Conservation (phyloP, 805 yeast genomes). For the Priceomyces carsonii region DNA sequence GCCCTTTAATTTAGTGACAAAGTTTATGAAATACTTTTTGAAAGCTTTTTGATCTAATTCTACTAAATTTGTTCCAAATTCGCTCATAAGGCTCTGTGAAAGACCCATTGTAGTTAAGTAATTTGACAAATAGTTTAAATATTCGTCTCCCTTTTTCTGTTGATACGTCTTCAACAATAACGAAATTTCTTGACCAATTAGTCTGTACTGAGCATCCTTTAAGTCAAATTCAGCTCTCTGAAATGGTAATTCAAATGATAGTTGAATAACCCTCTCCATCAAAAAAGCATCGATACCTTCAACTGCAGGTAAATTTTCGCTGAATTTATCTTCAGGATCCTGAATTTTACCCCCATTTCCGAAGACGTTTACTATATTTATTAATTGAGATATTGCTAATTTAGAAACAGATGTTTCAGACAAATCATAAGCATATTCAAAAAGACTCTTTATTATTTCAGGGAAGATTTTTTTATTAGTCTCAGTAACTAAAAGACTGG, state of each 20-base stretch:
- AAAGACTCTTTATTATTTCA: constrained; percentile 58
- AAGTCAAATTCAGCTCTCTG: constrained; percentile 63
- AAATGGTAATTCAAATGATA: constrained; percentile 80
- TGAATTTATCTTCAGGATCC: constrained; percentile 60
- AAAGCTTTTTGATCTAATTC: constrained; percentile 61
- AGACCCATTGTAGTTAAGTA: constrained; percentile 60
- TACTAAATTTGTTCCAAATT: constrained; percentile 61
- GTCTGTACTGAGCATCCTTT: constrained; percentile 77
- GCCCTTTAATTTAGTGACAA: constrained; percentile 35
- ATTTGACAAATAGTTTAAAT: constrained; percentile 46
- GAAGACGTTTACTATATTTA: constrained; percentile 60
- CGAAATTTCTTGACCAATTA: constrained; percentile 74
- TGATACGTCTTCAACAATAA: constrained; percentile 64
- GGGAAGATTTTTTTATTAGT: constrained; percentile 65
- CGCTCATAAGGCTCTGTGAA: constrained; percentile 58
- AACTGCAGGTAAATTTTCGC: constrained; percentile 47
- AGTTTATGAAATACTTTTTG: constrained; percentile 64
- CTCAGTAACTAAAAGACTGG: constrained; percentile 72
- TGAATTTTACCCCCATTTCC: constrained; percentile 59
- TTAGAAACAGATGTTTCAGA: constrained; percentile 68
- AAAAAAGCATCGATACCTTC: constrained; percentile 74
- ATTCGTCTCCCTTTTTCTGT: constrained; percentile 40
- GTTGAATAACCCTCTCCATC: constrained; percentile 63
- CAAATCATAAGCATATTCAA: constrained; percentile 63
- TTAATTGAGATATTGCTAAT: constrained; percentile 66